A percentile compares a stretch with the other conserved stretches of the same genome.
phyloP scores from a whole-genome alignment of 1,284 basidiomycete species.

The Takashimella tepidaria region DNA sequence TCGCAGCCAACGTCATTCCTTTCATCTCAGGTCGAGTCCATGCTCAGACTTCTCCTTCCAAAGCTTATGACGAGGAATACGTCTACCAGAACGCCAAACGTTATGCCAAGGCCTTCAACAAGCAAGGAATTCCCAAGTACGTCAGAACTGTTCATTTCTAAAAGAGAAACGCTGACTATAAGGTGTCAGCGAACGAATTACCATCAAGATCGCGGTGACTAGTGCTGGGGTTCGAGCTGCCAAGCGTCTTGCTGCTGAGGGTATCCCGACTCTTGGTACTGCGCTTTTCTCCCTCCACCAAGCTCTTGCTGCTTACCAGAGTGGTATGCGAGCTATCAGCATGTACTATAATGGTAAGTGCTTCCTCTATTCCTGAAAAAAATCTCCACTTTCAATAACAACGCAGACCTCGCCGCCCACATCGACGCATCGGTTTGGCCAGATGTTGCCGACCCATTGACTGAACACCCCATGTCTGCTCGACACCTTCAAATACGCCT shows the following conservation, averaged over 20 bases:
- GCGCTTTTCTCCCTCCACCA: conserved; percentile 33
- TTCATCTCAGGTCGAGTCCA: conserved; percentile 19
- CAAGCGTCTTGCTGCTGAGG: conserved; percentile 19
- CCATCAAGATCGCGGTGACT: conserved; percentile 41
- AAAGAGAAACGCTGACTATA: background rate
- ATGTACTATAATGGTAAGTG: conserved; percentile 37
- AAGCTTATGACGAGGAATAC: conserved; percentile 15
- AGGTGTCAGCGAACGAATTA: conserved; percentile 21
- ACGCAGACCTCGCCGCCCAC: conserved; percentile 14
- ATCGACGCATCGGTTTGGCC: conserved; percentile 16
- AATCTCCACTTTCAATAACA: background rate
- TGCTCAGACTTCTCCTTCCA: conserved; percentile 14
- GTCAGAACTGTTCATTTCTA: background rate
- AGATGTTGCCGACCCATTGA: conserved; percentile 20
- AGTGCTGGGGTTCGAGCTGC: conserved; percentile 34
- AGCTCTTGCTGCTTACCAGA: conserved; percentile 38
- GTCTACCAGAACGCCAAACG: conserved; percentile 13
- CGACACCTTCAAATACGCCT: conserved; percentile 33
- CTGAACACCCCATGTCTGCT: conserved; percentile 20
- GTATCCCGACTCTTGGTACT: conserved; percentile 38
- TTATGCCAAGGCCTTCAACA: conserved; percentile 14
- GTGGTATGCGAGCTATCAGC: conserved; percentile 36
- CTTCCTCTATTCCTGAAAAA: background rate
- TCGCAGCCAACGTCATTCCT: conserved; percentile 17
- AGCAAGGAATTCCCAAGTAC: conserved; percentile 16